Base-by-base conservation (phyloP, 257 asterid genomes). In the Eustoma russellianum region DNA sequence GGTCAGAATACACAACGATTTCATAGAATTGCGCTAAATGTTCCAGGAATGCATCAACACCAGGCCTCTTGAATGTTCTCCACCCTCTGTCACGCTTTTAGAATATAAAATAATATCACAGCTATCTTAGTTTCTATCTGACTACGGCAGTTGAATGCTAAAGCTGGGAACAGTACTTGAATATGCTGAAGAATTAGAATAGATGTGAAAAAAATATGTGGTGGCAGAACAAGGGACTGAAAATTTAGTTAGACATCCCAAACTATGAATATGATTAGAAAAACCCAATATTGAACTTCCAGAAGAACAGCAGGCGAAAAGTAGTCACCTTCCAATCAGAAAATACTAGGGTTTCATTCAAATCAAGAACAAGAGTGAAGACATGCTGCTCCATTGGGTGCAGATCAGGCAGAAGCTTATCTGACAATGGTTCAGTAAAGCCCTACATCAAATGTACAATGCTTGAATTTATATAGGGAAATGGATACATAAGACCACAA, bases 1-100 rank as follows among this genome's bases (percentile, higher is more conserved):
- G 84, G 72, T 85, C 94, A 12, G 97, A 71, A 53, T 80, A 85
- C 24, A 85, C 66, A 41, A 89, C 73, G 30, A 89, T 74, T 76
- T 89, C 94, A 65, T 75, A 89, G 69, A 58, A 85, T 55, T 85
- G 95, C 52, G 89, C 82, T 33, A 89, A 73, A 59, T 85, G 82
- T 73, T 89, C 85, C 69, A 89, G 72, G 67, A 89, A 85, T 66
- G 72, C 86, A 49, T 89, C 94, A 50, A 89, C 94, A 24, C 95
- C 95, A 9, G 97, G 95, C 64, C 97, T 72, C 61, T 89, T 89
- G 67, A 80, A 85, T 34, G 95, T 85, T 72, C 89, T 81, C 97
- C 95, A 89, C 12, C 95, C 95, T 70, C 94, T 70, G 13, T 81
- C 93, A 61, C 97, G 93, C 97, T 88, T 47, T 66, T 57, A 62